Evolutionary conservation across 768 basidiomycete species (phyloP).

Genomic region (Coprinellus micaceus): DNA sequence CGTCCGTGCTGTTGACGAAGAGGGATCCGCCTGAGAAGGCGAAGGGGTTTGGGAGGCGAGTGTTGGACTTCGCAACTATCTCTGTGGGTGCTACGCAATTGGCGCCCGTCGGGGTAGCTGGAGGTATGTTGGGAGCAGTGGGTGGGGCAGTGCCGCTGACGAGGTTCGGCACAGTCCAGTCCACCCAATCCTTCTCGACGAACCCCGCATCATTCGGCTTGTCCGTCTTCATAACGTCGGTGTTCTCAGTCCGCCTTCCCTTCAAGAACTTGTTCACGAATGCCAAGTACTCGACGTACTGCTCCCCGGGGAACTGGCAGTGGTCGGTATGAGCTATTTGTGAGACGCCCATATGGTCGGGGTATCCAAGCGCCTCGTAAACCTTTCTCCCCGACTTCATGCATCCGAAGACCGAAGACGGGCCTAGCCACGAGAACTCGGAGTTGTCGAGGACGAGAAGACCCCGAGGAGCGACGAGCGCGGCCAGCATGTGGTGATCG

Average conservation of each 20-base stretch:
- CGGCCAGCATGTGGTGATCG: constrained; percentile 58
- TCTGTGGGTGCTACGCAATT: constrained; percentile 18
- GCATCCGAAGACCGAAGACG: constrained; percentile 48
- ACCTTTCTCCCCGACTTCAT: constrained; percentile 48
- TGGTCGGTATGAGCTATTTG: constrained; percentile 53
- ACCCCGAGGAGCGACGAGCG: constrained; percentile 51
- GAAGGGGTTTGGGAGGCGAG: constrained; percentile 53
- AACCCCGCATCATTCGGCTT: constrained; percentile 38
- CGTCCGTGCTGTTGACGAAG: constrained; percentile 37
- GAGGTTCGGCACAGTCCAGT: constrained; percentile 47
- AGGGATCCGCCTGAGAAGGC: constrained; percentile 38
- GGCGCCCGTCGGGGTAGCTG: neutral
- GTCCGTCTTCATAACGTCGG: constrained; percentile 44
- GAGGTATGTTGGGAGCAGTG: neutral
- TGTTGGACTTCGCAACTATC: constrained; percentile 31
- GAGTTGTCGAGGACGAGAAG: constrained; percentile 54
- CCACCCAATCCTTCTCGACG: constrained; percentile 42
- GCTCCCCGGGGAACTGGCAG: constrained; percentile 48
- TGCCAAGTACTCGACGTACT: constrained; percentile 45
- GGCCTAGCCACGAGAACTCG: constrained; percentile 52
- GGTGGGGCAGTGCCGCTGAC: neutral
- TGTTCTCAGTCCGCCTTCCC: constrained; percentile 41
- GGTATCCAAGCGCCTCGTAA: constrained; percentile 46
- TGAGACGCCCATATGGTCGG: constrained; percentile 47
- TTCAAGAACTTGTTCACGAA: constrained; percentile 56